Percentiles rank a stretch among this genome's conserved stretches.
Evolutionary conservation across 1,284 basidiomycete species (phyloP).

Genomic region (Trametes pubescens): DNA sequence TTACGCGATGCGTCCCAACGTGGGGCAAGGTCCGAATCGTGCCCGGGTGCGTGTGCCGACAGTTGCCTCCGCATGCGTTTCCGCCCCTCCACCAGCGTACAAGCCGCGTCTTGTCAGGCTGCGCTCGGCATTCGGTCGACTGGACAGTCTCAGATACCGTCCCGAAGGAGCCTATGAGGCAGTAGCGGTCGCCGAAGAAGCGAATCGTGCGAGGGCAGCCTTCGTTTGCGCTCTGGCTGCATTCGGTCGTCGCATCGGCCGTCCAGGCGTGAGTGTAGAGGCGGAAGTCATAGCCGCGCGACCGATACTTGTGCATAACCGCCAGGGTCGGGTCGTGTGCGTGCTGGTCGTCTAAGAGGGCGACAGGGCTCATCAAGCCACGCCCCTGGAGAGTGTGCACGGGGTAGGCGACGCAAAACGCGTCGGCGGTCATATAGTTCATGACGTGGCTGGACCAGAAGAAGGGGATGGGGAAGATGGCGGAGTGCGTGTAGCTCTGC

Average conservation of each 20-base stretch:
- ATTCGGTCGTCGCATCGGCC: background rate
- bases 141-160: background rate
- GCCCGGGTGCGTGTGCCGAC: background rate
- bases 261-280: background rate
- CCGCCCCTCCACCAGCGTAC: background rate
- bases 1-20: background rate
- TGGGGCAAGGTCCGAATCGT: background rate
- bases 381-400: background rate
- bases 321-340: too few species aligned
- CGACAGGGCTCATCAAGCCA: background rate
- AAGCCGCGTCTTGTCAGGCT: background rate
- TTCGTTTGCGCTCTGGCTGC: background rate
- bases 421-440: conserved; percentile 1
- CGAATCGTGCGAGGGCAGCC: background rate
- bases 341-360: background rate
- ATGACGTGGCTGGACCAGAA: background rate
- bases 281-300: background rate
- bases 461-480: background rate
- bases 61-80: background rate
- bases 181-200: background rate
- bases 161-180: background rate
- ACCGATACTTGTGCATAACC: background rate
- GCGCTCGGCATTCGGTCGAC: background rate
- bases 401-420: background rate
- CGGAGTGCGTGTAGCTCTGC: background rate